phyloP scores from a whole-genome alignment of 768 basidiomycete species.

The Rhodosporidiobolus odoratus region DNA sequence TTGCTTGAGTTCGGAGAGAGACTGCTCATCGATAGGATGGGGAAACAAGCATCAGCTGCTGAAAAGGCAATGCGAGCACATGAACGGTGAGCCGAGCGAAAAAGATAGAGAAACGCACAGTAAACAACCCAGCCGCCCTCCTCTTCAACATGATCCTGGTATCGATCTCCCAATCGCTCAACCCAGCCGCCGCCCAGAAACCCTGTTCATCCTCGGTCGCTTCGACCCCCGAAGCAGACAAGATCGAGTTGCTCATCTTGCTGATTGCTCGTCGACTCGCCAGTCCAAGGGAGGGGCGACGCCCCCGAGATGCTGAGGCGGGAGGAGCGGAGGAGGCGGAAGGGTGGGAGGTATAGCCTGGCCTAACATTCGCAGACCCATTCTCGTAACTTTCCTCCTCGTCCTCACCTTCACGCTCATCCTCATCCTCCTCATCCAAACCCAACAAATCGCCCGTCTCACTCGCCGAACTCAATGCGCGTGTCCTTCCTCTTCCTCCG shows the following conservation, averaged over 20 bases:
- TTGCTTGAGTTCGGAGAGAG: constrained; percentile 55
- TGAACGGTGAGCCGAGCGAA: too few relatives aligned
- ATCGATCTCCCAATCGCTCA: constrained; percentile 39
- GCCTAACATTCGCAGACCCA: constrained; percentile 2
- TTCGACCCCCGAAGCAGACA: constrained; percentile 3
- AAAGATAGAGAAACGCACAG: constrained; percentile 51
- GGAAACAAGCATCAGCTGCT: too few relatives aligned
- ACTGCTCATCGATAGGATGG: constrained; percentile 1
- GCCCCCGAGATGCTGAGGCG: constrained; percentile 5
- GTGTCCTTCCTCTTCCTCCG: not conserved
- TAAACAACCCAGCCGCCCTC: constrained; percentile 73
- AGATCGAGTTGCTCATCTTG: constrained; percentile 26
- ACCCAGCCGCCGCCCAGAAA: constrained; percentile 15
- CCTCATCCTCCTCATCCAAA: constrained; percentile 45
- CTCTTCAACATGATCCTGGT: constrained; percentile 57
- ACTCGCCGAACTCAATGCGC: constrained; percentile 13
- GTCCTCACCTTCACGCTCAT: constrained; percentile 43
- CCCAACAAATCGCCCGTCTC: constrained; percentile 31
- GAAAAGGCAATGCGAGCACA: too few relatives aligned
- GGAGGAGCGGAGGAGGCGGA: not conserved
- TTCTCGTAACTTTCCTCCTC: constrained; percentile 15
- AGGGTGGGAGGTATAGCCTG: not conserved
- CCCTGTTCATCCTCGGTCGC: constrained; percentile 3
- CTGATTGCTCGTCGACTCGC: constrained; percentile 9
- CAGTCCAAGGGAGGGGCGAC: not conserved